These are phyloP conservation scores for Epichloe glyceriae DNA, from an alignment of 2,329 filamentous ascomycete species.

Conservation along the genomic window DNA sequence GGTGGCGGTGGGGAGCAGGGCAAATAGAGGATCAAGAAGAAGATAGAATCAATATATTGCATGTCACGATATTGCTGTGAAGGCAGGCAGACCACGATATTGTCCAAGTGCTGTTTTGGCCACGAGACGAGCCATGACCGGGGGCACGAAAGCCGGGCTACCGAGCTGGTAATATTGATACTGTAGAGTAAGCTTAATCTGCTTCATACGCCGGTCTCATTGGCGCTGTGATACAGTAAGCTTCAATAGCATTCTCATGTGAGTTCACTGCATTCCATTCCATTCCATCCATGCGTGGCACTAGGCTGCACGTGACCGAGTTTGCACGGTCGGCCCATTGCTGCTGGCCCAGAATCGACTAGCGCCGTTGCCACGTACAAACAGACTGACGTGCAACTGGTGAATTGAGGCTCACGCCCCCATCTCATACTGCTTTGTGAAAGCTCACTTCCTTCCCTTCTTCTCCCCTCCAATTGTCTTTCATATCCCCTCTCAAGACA, in stretches of 20 bases:
- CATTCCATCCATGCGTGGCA: too few relatives aligned
- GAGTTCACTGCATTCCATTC: too few relatives aligned
- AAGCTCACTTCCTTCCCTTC: conserved; percentile 9
- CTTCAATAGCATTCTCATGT: too few relatives aligned
- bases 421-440: conserved; percentile 11
- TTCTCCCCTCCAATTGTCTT: not conserved
- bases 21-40: conserved; percentile 27
- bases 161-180: too few relatives aligned
- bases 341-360: conserved; percentile 14
- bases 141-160: not conserved
- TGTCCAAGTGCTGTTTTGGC: not conserved
- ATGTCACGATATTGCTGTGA: conserved; percentile 7
- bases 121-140: not conserved
- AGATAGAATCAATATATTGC: not conserved
- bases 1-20: conserved; percentile 30
- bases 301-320: conserved; percentile 8
- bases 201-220: too few relatives aligned
- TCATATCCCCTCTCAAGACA: not conserved
- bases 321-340: not conserved
- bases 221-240: too few relatives aligned
- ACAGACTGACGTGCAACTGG: conserved; percentile 8
- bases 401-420: conserved; percentile 14
- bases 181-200: too few relatives aligned
- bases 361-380: conserved; percentile 19
- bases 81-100: not conserved